Evolutionary conservation across 106 monocot genomes (phyloP).

Genomic region (Amphibolis antarctica): DNA sequence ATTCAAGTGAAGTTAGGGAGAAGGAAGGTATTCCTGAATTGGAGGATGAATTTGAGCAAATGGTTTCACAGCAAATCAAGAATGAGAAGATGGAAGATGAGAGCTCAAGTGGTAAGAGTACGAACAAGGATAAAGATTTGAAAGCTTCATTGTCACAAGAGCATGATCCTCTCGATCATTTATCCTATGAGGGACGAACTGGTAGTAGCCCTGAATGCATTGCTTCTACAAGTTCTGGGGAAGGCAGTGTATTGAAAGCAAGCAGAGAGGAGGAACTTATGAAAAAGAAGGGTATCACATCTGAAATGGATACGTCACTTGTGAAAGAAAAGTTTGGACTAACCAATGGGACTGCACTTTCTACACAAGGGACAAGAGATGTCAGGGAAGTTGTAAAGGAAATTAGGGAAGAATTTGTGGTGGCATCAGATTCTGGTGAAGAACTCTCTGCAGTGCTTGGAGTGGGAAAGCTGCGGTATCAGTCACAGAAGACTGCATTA

Average conservation of each 20-base stretch:
- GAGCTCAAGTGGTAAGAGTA: slow-evolving; percentile 6
- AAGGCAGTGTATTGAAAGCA: not conserved
- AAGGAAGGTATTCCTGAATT: slow-evolving; percentile 90
- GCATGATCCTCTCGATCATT: not conserved
- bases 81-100: slow-evolving; percentile 18
- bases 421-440: slow-evolving; percentile 30
- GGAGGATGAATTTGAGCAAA: slow-evolving; percentile 52
- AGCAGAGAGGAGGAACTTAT: slow-evolving; percentile 8
- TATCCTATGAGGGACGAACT: slow-evolving; percentile 9
- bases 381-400: slow-evolving; percentile 42
- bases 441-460: slow-evolving; percentile 60
- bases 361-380: slow-evolving; percentile 27
- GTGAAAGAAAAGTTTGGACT: slow-evolving; percentile 14
- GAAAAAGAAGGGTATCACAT: slow-evolving; percentile 39
- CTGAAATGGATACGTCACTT: slow-evolving; percentile 24
- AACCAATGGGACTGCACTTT: slow-evolving; percentile 11
- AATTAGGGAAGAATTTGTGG: slow-evolving; percentile 51
- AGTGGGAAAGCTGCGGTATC: slow-evolving; percentile 42
- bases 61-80: slow-evolving; percentile 22
- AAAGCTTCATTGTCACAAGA: slow-evolving; percentile 1
- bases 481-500: slow-evolving; percentile 16
- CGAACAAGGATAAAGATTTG: slow-evolving; percentile 9
- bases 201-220: slow-evolving; percentile 6
- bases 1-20: slow-evolving; percentile 56
- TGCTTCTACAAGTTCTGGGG: slow-evolving; percentile 4